Base-by-base conservation (phyloP, 2,329 filamentous ascomycete species). In the Fusarium sp. region DNA sequence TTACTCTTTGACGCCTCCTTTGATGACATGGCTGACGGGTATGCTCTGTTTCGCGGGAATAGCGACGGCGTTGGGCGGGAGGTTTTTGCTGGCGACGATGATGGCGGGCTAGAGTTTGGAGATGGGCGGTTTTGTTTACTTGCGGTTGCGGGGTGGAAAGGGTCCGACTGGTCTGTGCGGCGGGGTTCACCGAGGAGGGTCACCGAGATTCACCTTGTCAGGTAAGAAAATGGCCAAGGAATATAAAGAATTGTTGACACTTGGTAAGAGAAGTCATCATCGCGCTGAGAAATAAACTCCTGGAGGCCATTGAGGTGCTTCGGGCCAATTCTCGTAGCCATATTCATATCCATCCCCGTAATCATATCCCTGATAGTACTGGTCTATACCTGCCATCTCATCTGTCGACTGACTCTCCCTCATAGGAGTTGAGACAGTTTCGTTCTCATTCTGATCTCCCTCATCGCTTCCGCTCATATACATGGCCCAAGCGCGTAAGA, bases 1-100 rank as follows among this genome's bases (percentile, higher is more conserved):
- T 73, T 77, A 5, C 68, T 69, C 65, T 73, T 77, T 5, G 76
- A 71, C 7, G 70, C 41, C 34, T 78, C 78, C 50, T 78, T 79
- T 44, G 78, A 77, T 23, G 77, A 74, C 78, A 79, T 79, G 57
- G 48, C 51, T 8, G 44, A 4, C 30, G n/a, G 41, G 8, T 46
- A 40, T 31, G 18, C 23, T 50, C 46, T 39, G 28, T 65, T 34
- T 55, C 9, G 28, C 10, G 40, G 43, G 28, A 23, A 27, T 27
- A n/a, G n/a, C 40, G 40, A 39, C 27, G 13, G 37, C 18, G 40
- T 54, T 15, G 10, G 34, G 31, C 23, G 44, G 31, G 31, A n/a
- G 12, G 18, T 16, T 27, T 27, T 39, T 37, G 34, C 4, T n/a
- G 8, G 37, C 27, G 56, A 36, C 41, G 59, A 31, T 39, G 39